Evolutionary conservation across 106 monocot species (phyloP), one percentile per base, ranked within the genome.

Genomic region (Dendrobium catenatum): DNA sequence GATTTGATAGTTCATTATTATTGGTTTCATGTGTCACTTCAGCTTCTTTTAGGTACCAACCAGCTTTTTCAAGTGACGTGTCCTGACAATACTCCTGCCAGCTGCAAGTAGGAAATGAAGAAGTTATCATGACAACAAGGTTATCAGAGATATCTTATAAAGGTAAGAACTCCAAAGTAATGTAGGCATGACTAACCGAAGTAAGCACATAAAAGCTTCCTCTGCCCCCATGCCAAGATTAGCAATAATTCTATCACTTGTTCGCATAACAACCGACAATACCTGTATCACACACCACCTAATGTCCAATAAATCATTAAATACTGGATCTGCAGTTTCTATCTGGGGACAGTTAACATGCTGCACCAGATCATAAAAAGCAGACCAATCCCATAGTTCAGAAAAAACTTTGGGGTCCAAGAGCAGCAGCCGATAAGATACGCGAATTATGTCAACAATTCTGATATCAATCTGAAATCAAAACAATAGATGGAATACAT

Each of bases 1-100:
- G 80, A 72, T 81, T 75, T 33, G 55, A 27, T 73, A 22, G 78
- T 73, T 79, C 89, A 75, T 74, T 67, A 77, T 19, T 8, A 79
- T 20, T 78, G 29, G 19, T 56, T 84, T 64, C 80, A 42, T 44
- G 56, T 79, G 79, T 80, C 9, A 46, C n/a, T 59, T 93, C 88
- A 79, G 31, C 40, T 49, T 68, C 68, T 75, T 90, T 83, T 66
- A 91, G 44, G 84, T 91, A 95, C 76, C 85, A 88, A 44, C 95
- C 87, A 75, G 86, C 88, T 80, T 99, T 95, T 82, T 99, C 99
- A 33, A 99, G 19, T 33, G 90, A 79, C 51, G 90, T 93, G 41
- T 95, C 99, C 77, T 86, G 84, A 83, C 99, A 99, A 74, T 91
- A 95, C 29, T 91, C 88, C 82, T 93, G 87, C 91, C 89, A 95